Percentiles rank a stretch among this genome's conserved stretches.
phyloP scores from a whole-genome alignment of 2,329 filamentous ascomycete species.

The Pleomassaria siparia region DNA sequence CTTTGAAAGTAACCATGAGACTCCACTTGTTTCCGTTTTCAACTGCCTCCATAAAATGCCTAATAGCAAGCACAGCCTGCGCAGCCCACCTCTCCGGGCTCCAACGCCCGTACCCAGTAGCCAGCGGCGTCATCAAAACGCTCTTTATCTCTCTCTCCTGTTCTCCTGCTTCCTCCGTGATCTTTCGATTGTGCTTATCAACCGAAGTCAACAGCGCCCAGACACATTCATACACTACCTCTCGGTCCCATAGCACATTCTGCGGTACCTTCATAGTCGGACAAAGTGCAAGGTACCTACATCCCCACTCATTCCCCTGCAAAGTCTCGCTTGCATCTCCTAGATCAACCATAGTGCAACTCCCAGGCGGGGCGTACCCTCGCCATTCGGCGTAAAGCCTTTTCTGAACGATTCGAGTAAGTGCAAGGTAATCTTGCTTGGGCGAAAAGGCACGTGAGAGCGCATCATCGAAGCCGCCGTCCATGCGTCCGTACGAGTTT shows the following conservation, averaged over 20 bases:
- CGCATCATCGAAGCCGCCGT: constrained; percentile 57
- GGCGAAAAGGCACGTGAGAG: constrained; percentile 54
- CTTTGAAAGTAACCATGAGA: constrained; percentile 1
- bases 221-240: constrained; percentile 57
- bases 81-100: constrained; percentile 52
- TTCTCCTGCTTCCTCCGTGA: background rate
- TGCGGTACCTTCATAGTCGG: constrained; percentile 56
- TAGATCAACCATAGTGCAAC: constrained; percentile 53
- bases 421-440: constrained; percentile 48
- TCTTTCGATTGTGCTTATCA: constrained; percentile 50
- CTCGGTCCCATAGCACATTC: constrained; percentile 52
- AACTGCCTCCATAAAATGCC: constrained; percentile 54
- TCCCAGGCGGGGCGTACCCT: constrained; percentile 55
- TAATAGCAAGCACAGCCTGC: constrained; percentile 55
- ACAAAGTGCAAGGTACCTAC: constrained; percentile 52
- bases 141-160: constrained; percentile 39
- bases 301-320: constrained; percentile 44
- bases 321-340: constrained; percentile 34
- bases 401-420: constrained; percentile 50
- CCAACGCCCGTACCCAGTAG: constrained; percentile 52
- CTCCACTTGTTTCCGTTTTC: constrained; percentile 49
- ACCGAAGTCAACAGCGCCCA: constrained; percentile 55
- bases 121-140: constrained; percentile 56
- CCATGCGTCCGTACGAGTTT: constrained; percentile 57
- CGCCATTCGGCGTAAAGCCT: constrained; percentile 51